Conservation (phyloP, 2,329 filamentous ascomycete species). For the Biscogniauxia marginata region DNA sequence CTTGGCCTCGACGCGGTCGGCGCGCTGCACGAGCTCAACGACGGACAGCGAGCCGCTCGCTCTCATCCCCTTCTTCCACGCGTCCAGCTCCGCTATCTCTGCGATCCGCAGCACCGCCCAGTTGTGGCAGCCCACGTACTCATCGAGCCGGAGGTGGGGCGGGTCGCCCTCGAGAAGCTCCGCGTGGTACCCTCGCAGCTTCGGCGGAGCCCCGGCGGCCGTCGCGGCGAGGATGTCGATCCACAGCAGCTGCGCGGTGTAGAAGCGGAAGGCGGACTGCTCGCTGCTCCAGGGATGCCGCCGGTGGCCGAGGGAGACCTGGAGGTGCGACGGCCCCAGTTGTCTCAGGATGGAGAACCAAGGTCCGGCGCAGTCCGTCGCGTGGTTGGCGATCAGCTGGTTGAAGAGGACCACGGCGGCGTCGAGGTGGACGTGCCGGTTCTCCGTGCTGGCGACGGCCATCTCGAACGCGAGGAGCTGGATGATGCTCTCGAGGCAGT, state of each 20-base stretch:
- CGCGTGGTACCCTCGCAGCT: conserved; percentile 42
- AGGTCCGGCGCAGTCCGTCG: conserved; percentile 3
- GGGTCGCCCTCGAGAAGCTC: conserved; percentile 36
- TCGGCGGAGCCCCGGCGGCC: conserved; percentile 41
- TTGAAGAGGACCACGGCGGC: conserved; percentile 50
- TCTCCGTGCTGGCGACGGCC: conserved; percentile 43
- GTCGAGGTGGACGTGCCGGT: conserved; percentile 50
- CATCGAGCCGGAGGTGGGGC: conserved; percentile 43
- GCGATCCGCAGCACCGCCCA: conserved; percentile 56
- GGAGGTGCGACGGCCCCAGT: conserved; percentile 13
- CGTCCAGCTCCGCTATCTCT: conserved; percentile 51
- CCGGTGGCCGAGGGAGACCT: conserved; percentile 16
- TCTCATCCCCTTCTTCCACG: conserved; percentile 53
- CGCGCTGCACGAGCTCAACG: conserved; percentile 21
- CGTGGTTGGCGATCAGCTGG: conserved; percentile 40
- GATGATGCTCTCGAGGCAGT: conserved; percentile 49
- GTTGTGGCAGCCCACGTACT: conserved; percentile 56
- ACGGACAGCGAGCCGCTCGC: conserved; percentile 43
- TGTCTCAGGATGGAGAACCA: conserved; percentile 38
- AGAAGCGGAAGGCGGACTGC: conserved; percentile 49
- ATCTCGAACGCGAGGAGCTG: conserved; percentile 56
- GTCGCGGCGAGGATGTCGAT: conserved; percentile 52
- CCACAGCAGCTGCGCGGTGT: conserved; percentile 45
- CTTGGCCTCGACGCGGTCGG: conserved; percentile 14
- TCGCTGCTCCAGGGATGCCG: conserved; percentile 42